phyloP scores from a whole-genome alignment of 208 protist genomes.

The Naegleria gruberi region DNA sequence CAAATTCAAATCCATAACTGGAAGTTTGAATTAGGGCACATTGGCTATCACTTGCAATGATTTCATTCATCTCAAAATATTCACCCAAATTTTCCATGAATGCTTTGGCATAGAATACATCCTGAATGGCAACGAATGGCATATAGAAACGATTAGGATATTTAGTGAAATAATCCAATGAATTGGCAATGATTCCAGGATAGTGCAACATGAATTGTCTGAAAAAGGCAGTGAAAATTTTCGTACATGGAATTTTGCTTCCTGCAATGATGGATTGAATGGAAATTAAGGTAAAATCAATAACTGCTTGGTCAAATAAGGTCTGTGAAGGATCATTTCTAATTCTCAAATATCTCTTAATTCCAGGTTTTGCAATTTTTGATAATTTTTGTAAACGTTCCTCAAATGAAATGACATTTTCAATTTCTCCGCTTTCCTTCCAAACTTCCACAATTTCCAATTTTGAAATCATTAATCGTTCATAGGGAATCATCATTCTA shows the following conservation, averaged over 20 bases:
- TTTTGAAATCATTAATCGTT: not conserved
- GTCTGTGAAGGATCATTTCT: not conserved
- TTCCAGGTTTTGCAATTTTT: not conserved
- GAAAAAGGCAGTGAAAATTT: not conserved
- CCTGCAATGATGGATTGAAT: not conserved
- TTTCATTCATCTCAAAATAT: not conserved
- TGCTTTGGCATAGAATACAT: not conserved
- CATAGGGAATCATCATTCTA: not conserved
- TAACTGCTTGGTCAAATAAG: not conserved
- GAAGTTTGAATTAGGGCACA: not conserved
- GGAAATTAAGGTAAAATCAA: not conserved
- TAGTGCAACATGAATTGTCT: not conserved
- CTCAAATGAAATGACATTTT: not conserved
- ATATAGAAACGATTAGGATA: not conserved
- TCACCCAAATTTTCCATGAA: not conserved
- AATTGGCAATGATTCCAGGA: not conserved
- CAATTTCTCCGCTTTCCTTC: not conserved
- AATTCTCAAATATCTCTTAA: not conserved
- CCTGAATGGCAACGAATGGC: not conserved
- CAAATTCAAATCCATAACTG: not conserved
- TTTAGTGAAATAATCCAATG: not conserved
- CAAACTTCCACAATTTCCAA: not conserved
- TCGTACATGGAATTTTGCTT: not conserved
- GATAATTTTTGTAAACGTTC: not conserved
- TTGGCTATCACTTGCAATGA: not conserved